Conservation (phyloP, 768 basidiomycete genomes). For the Rhodotorula paludigena region DNA sequence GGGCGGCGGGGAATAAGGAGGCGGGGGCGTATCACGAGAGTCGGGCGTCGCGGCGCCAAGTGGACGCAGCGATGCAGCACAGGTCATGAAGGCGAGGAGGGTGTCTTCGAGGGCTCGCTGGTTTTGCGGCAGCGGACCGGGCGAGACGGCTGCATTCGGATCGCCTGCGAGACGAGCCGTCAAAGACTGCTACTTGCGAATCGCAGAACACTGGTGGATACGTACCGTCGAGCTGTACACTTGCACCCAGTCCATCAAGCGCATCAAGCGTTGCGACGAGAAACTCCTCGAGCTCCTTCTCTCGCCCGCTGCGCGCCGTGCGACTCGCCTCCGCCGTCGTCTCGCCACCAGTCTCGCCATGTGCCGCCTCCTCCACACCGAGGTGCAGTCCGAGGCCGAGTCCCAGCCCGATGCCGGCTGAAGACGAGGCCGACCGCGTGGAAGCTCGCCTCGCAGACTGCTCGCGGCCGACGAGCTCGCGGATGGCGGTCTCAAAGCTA, state of each 20-base stretch:
- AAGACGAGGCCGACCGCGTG: background rate
- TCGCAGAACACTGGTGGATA: too few relatives aligned
- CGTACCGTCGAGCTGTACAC: background rate
- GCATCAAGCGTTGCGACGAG: background rate
- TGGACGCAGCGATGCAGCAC: too few relatives aligned
- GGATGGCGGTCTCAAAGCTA: background rate
- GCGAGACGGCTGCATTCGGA: too few relatives aligned
- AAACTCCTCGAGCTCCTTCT: background rate
- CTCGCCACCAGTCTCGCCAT: too few relatives aligned
- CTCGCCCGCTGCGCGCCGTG: background rate
- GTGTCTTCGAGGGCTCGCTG: too few relatives aligned
- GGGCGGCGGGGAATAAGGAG: background rate
- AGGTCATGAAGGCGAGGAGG: too few relatives aligned
- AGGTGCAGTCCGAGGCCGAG: background rate
- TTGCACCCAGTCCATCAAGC: background rate
- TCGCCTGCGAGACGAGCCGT: too few relatives aligned
- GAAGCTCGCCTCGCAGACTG: background rate
- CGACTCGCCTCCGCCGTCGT: too few relatives aligned
- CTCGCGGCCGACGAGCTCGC: constrained; percentile 6
- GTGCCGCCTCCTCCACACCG: background rate
- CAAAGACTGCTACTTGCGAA: too few relatives aligned
- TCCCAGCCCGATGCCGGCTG: background rate
- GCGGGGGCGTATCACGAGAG: background rate
- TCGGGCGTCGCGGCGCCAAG: too few relatives aligned
- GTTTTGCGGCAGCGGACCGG: too few relatives aligned